Evolutionary conservation across 75 land plant genomes (phyloP).

Genomic region (Pinus taeda): DNA sequence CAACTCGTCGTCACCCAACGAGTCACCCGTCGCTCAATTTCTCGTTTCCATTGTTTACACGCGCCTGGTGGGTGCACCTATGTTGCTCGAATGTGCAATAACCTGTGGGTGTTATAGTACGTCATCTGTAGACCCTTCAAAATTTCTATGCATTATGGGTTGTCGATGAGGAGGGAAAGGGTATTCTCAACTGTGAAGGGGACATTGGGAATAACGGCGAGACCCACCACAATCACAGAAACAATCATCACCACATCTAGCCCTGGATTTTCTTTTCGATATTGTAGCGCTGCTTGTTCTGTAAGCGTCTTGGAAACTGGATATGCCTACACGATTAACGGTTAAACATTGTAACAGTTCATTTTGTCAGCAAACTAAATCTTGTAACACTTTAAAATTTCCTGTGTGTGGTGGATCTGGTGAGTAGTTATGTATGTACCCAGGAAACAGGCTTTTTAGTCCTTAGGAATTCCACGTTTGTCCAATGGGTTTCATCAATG

Average conservation of each 20-base stretch:
- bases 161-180: constrained; percentile 7
- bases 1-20: too few relatives aligned
- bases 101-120: too few relatives aligned
- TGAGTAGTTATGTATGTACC: neutral
- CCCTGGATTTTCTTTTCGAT: constrained; percentile 29
- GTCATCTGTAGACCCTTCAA: neutral
- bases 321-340: constrained; percentile 24
- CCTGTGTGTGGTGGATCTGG: too few relatives aligned
- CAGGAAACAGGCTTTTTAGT: constrained; percentile 37
- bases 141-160: neutral
- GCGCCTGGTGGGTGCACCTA: too few relatives aligned
- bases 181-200: neutral
- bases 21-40: too few relatives aligned
- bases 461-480: constrained; percentile 12
- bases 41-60: too few relatives aligned
- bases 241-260: constrained; percentile 50
- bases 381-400: neutral
- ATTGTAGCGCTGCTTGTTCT: constrained; percentile 48
- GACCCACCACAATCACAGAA: constrained; percentile 40
- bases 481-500: constrained; percentile 44
- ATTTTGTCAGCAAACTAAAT: neutral
- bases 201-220: constrained; percentile 19
- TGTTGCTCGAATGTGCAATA: too few relatives aligned
- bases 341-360: neutral
- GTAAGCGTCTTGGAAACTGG: constrained; percentile 39